Evolutionary conservation across 176 grass and related monocot genomes (phyloP).

Genomic region (Aegilops speltoides): DNA sequence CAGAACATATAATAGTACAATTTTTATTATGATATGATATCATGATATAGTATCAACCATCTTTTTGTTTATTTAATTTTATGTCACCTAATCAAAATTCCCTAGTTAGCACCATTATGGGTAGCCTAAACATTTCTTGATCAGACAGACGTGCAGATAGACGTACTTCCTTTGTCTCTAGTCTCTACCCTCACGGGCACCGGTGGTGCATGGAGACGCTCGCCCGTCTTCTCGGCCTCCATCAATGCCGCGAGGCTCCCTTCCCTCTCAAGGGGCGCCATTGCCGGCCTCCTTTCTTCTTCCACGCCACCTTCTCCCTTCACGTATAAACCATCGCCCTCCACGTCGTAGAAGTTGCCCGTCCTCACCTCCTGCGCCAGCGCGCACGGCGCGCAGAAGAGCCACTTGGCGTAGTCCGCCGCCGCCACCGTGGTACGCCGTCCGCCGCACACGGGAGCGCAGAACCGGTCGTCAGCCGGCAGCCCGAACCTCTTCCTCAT

Average conservation of each 20-base stretch:
- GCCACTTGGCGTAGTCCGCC: slow-evolving; percentile 48
- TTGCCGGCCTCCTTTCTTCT: background rate
- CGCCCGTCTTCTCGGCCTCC: background rate
- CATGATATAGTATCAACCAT: no score
- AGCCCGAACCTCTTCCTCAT: slow-evolving; percentile 41
- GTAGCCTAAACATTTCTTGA: no score
- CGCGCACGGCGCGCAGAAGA: slow-evolving; percentile 49
- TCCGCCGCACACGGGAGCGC: background rate
- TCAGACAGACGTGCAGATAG: no score
- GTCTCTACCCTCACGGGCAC: slow-evolving; percentile 15
- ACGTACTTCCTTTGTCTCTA: no score
- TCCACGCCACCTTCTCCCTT: background rate
- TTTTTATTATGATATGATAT: no score
- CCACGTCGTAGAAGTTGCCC: slow-evolving; percentile 49
- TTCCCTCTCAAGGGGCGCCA: slow-evolving; percentile 51
- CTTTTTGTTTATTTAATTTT: no score
- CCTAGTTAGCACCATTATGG: no score
- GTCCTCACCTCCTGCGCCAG: slow-evolving; percentile 78
- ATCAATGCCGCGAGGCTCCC: background rate
- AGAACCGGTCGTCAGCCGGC: slow-evolving; percentile 14
- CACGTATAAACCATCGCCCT: slow-evolving; percentile 24
- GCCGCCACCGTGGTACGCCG: background rate
- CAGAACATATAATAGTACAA: no score
- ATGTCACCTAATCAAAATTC: no score
- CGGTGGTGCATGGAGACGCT: slow-evolving; percentile 4